Base-by-base conservation (phyloP, 495 filamentous ascomycete species). In the Podospora fimiseda region DNA sequence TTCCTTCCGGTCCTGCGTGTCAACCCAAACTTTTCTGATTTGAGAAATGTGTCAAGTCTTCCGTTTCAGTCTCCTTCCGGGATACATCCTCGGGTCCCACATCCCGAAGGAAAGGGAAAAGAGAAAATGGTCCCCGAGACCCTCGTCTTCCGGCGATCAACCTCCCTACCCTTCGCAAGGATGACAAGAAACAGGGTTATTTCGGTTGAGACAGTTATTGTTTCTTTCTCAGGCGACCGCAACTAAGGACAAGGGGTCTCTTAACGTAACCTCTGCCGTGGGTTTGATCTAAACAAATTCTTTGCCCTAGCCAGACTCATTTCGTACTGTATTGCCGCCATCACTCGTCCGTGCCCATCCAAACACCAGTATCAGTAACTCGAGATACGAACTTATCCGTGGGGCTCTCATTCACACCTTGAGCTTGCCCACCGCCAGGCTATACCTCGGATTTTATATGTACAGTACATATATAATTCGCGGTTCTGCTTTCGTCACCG, bases 181-280 rank as follows among this genome's bases (percentile, higher is more conserved):
- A 30, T 48, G 21, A 3, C 36, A 11, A 38, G 27, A 16, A 43
- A 46, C 14, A 30, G 6, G 13, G 18, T 41, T 46, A 51, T 58
- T 50, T 50, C 18, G 18, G 33, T 19, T 41, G 56, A 58, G 36
- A 54, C 51, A 36, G 40, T 50, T 50, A 14, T 9, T 27, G 46
- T 53, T 58, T 58, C 54, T 43, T 21, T 8, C 2, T 33, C 40
- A 36, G 19, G 9, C n/a, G n/a, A 47, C 27, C 19, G 9, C 14
- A 14, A 2, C 11, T 14, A 21, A 22, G 23, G 21, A 30, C 2
- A 43, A 50, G n/a, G 13, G 8, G 20, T 14, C n/a, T 14, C 16
- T 11, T 48, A 15, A 11, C 11, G 27, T 33, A 33, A 5, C 27
- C 27, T 33, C 27, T 33, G 27, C 11, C 27, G 27, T 33, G 27